Evolutionary conservation across 805 yeast species (phyloP), one percentile per base, ranked within the genome.

Genomic region (Candida tibetensis): DNA sequence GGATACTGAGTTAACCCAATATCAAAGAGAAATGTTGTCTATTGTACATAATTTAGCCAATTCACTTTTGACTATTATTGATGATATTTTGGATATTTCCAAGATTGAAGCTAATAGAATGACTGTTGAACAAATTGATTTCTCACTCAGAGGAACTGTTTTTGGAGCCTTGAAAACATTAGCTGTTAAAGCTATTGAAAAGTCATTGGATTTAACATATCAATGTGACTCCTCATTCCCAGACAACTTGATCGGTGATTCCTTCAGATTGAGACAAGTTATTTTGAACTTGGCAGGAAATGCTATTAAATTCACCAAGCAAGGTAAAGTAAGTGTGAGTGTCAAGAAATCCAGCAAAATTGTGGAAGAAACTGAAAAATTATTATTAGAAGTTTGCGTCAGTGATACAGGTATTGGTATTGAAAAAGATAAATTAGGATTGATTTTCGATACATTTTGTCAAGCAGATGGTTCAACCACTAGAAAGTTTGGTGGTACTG

Each of bases 391-490:
- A 59, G 84, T 88, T 53, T 85, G 95, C 64, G 95, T 87, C 7
- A 76, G 87, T 49, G 96, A 87, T 59, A 87, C 95, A 1, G 95
- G 95, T 57, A 87, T 88, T 47, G 96, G 96, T 48, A 87, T 87
- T 49, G 87, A 82, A 52, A 79, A 78, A 54, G 95, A 88, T 53
- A 87, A 87, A 55, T 69, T 87, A 26, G 95, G 87, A 22, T 71
- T 88, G 29, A 88, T 87, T 50, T 87, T 87, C 54, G 95, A 87
- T 54, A 87, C 91, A 2, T 87, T 87, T 66, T 84, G 95, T 49
- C 95, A 87, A 60, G 95, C 95, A 6, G 96, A 87, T 64, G 96
- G 96, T 29, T 85, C 95, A 4, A 87, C 95, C 2, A 87, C 95
- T 1, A 76, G 95, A 58, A 86, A 86, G 60, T 88, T 87, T 58